Conservation (phyloP, 768 basidiomycete genomes). For the Podaxis sp. region DNA sequence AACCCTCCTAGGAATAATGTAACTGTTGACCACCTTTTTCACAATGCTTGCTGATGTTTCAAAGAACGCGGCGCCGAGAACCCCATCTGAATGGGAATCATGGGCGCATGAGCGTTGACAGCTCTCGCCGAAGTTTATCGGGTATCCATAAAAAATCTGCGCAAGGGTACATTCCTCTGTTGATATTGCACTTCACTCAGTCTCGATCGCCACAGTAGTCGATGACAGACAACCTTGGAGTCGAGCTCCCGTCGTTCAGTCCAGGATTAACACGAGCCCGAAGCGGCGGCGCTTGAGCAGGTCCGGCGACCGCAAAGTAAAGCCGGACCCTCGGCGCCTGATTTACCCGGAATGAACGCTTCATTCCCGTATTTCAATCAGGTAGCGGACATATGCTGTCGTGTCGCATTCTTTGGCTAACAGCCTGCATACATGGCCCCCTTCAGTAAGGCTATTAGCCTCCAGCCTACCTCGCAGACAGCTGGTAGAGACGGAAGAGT, state of each 20-base stretch:
- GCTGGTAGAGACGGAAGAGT: conserved; percentile 20
- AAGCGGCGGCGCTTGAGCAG: no score
- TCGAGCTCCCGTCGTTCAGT: not conserved
- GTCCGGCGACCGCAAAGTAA: not conserved
- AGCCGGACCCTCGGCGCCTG: not conserved
- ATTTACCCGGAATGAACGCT: not conserved
- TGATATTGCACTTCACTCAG: not conserved
- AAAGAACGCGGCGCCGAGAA: not conserved
- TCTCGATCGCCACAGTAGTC: not conserved
- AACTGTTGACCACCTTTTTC: not conserved
- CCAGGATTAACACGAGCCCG: not conserved
- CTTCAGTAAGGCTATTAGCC: conserved; percentile 34
- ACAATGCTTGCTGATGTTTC: not conserved
- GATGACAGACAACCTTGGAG: not conserved
- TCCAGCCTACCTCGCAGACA: conserved; percentile 17
- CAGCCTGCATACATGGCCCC: conserved; percentile 38
- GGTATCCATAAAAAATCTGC: no score
- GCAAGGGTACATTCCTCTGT: no score
- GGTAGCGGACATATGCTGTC: not conserved
- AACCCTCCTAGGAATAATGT: not conserved
- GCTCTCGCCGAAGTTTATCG: not conserved
- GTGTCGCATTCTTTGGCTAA: not conserved
- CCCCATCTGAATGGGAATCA: not conserved
- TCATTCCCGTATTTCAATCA: not conserved
- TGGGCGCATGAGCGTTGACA: not conserved